Base-by-base conservation (phyloP, 2,329 filamentous ascomycete genomes). In the Talaromyces rugulosus region DNA sequence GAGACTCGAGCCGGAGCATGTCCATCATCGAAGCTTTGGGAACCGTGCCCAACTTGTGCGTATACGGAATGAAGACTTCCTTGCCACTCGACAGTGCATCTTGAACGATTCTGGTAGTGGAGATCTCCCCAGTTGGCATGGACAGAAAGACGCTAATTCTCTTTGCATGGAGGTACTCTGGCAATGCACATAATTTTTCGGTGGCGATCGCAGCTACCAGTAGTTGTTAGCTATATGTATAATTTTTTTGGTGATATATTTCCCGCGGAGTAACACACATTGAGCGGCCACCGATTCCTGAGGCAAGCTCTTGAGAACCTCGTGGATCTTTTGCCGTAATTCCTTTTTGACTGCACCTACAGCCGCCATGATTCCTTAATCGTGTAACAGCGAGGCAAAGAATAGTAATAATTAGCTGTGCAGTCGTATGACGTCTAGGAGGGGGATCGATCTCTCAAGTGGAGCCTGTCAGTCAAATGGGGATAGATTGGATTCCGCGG, bases 31-130 rank as follows among this genome's bases (percentile, higher is more conserved):
- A 90, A 5, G 71, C 78, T 5, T 86, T 84, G 61, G 80, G 78
- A 31, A 74, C 74, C 5, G 72, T 66, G 77, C 63, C 78, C 72
- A 80, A 33, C 81, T 83, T 87, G 77, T 95, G 88, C 58, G 96
- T 88, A 72, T 95, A 97, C 0, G 95, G 95, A 55, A 99, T 88
- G 74, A 92, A 98, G 62, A 99, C 92, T 64, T 88, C 82, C 77
- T 98, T 99, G 44, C 90, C 91, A 3, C 81, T 76, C 6, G 79
- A 77, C 30, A 99, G 81, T 12, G 94, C 93, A 79, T 97, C 86
- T 31, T 86, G 85, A 8, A 98, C 91, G 60, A 98, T 91, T 56
- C 82, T 80, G 58, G 88, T 87, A 1, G 95, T 99, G 68, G 92
- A 91, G 30, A 96, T 85, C 78, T 99, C 95, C 28, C 88, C 89